Evolutionary conservation across 139 green algal species (phyloP), one percentile per base, ranked within the genome.

Genomic region (Asterochloris sp.): DNA sequence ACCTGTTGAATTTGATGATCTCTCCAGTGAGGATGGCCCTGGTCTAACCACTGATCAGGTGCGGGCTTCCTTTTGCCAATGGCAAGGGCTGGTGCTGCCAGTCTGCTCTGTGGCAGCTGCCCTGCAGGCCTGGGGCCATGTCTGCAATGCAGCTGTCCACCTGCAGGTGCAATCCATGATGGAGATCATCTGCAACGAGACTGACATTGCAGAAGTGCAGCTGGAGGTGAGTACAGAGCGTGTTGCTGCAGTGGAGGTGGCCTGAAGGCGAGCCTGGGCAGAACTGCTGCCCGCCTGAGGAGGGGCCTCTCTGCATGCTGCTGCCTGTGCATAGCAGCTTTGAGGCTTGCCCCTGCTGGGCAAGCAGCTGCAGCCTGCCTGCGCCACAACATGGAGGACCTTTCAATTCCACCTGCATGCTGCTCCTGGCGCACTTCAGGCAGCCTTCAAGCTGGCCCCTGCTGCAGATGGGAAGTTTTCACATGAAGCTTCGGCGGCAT

Each of bases 151-250:
- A 28, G 12, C 27, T 28, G 26, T 79, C 14, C 13, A 38, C 6
- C 1, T 83, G 80, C 89, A 98, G 92, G 92, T 98, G 16, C 84
- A 94, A 69, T 74, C 84, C 4, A 82, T 98, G 28, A 82, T 98
- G 74, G 86, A 86, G 27, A 90, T 91, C 10, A 79, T 98, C 1
- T 95, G 93, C 74, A 86, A 92, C 26, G 91, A 97, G 68, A 98
- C 94, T 13, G 92, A 95, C 28, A 92, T 98, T 74, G 93, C 92
- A 13, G 90, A 98, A 84, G 76, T 98, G 74, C 82, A 95, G n/a
- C 83, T 98, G 10, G 89, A 97, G 90, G 90, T 95, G 73, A 17
- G 64, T 11, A 15, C 11, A 61, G 19, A 23, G 16, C 12, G 11
- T n/a, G 28, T 54, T 27, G 26, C 27, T 28, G 26, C 12, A 28